A percentile compares a stretch with the other conserved stretches of the same genome.
Evolutionary conservation across 192 early-diverging fungal genomes (phyloP).

Genomic region (Dissophora globulifera): DNA sequence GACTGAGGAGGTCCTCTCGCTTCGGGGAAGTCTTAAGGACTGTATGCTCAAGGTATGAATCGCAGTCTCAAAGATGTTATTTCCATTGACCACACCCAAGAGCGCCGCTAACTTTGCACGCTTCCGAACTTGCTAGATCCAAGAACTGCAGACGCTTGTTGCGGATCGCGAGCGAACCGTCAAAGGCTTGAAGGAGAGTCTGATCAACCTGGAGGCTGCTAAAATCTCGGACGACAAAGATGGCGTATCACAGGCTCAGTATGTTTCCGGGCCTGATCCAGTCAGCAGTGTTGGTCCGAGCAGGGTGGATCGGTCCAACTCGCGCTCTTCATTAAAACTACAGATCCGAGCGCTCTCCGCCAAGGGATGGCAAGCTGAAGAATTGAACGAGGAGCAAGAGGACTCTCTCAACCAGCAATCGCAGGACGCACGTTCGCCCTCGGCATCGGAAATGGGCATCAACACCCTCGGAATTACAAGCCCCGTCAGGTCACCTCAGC

Average conservation of each 20-base stretch:
- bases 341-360: slow-evolving; percentile 39
- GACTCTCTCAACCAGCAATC: slow-evolving; percentile 2
- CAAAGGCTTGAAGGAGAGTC: slow-evolving; percentile 39
- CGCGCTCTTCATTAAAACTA: slow-evolving; percentile 23
- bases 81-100: too few species aligned
- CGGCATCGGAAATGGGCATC: slow-evolving; percentile 10
- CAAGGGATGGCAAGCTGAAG: slow-evolving; percentile 42
- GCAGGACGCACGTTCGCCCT: neutral
- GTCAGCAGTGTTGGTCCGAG: neutral
- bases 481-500: neutral
- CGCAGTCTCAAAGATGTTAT: neutral
- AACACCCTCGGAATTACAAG: slow-evolving; percentile 14
- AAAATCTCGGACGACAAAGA: slow-evolving; percentile 18
- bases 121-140: too few species aligned
- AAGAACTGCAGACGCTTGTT: slow-evolving; percentile 35
- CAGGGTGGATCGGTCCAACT: slow-evolving; percentile 23
- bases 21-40: slow-evolving; percentile 50
- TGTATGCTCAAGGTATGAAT: slow-evolving; percentile 32
- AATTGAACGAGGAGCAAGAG: slow-evolving; percentile 45
- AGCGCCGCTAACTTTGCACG: neutral
- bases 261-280: neutral
- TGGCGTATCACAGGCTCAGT: slow-evolving; percentile 1
- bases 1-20: slow-evolving; percentile 36
- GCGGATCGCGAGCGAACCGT: slow-evolving; percentile 27
- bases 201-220: slow-evolving; percentile 36